A percentile compares a stretch with the other conserved stretches of the same genome.
Evolutionary conservation across 2,329 filamentous ascomycete genomes (phyloP).

Genomic region (Chaetomium strumarium): DNA sequence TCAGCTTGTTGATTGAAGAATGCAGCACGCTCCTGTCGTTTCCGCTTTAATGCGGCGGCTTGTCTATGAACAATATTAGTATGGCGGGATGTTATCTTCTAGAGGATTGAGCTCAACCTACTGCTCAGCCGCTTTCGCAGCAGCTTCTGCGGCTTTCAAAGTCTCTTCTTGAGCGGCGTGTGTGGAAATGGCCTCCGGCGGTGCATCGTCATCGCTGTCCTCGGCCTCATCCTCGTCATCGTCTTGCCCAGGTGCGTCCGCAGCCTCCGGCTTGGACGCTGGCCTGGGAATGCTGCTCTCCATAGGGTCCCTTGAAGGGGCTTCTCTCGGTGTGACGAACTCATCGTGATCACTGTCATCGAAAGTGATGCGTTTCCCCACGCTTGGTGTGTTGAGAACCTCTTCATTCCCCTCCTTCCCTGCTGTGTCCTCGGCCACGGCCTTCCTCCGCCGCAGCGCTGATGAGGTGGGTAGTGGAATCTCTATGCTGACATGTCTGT

Average conservation of each 20-base stretch:
- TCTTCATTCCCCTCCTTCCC: constrained; percentile 19
- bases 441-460: constrained; percentile 1
- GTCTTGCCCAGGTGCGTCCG: constrained; percentile 31
- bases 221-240: constrained; percentile 41
- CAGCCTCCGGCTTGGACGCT: background rate
- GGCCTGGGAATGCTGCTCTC: constrained; percentile 13
- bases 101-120: constrained; percentile 30
- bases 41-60: constrained; percentile 46
- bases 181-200: constrained; percentile 54
- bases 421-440: constrained; percentile 6
- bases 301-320: constrained; percentile 21
- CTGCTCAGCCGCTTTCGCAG: constrained; percentile 47
- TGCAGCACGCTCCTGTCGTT: constrained; percentile 49
- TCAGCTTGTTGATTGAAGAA: constrained; percentile 51
- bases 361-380: constrained; percentile 28
- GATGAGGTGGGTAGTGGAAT: constrained; percentile 22
- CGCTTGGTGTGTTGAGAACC: constrained; percentile 24
- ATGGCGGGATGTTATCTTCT: background rate
- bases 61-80: constrained; percentile 37
- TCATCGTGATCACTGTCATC: constrained; percentile 28
- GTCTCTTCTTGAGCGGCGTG: constrained; percentile 41
- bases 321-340: constrained; percentile 30
- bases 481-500: constrained; percentile 25
- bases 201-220: constrained; percentile 47
- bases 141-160: constrained; percentile 41